These are phyloP conservation scores for Aspergillus candidus DNA, from an alignment of 2,329 filamentous ascomycete genomes.

Conservation along the genomic window DNA sequence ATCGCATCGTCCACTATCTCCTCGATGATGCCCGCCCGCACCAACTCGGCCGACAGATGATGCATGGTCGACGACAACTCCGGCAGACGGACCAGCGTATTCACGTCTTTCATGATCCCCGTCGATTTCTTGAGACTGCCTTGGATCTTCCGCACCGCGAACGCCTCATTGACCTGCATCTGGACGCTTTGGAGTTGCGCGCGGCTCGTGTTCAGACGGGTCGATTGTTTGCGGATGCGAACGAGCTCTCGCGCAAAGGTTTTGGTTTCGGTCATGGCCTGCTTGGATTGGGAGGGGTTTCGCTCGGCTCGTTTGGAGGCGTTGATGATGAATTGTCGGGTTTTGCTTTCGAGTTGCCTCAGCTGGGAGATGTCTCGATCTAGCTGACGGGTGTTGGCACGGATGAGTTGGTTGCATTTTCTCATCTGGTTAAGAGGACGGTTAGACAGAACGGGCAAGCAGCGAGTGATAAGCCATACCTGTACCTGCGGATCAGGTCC, in stretches of 20 bases:
- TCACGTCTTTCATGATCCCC: constrained; percentile 96
- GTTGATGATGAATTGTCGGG: constrained; percentile 75
- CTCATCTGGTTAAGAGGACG: constrained; percentile 58
- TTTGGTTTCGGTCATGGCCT: constrained; percentile 76
- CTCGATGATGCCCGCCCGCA: constrained; percentile 94
- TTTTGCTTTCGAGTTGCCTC: constrained; percentile 74
- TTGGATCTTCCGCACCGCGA: constrained; percentile 92
- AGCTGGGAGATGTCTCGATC: constrained; percentile 83
- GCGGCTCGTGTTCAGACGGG: constrained; percentile 75
- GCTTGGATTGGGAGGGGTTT: constrained; percentile 70
- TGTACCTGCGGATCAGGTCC: constrained; percentile 91
- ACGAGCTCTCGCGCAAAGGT: constrained; percentile 85
- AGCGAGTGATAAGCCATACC: constrained; percentile 47
- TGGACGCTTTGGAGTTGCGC: constrained; percentile 88
- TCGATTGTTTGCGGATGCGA: constrained; percentile 67
- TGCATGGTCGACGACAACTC: constrained; percentile 86
- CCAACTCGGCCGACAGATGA: constrained; percentile 76
- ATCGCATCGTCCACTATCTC: constrained; percentile 90
- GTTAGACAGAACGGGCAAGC: constrained; percentile 7
- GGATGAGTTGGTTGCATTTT: constrained; percentile 89
- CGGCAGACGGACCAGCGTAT: constrained; percentile 73
- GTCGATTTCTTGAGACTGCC: constrained; percentile 80
- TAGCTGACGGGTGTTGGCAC: constrained; percentile 83
- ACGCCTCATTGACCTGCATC: constrained; percentile 97
- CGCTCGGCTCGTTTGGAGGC: constrained; percentile 75